Evolutionary conservation across 2,329 filamentous ascomycete species (phyloP).

Genomic region (Ilyonectria mors-panacis): DNA sequence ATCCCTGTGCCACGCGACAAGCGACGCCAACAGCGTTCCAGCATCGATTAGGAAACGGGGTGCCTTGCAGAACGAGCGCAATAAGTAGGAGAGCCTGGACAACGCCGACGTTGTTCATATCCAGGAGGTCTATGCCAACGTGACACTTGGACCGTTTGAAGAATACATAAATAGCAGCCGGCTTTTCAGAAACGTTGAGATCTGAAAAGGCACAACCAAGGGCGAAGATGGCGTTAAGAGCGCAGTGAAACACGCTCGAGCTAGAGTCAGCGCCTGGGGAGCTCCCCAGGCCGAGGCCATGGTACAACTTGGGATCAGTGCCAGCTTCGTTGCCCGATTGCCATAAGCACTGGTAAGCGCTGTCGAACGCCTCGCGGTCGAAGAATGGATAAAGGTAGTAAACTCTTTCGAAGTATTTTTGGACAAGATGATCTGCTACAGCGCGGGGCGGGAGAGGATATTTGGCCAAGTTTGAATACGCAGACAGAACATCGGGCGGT

Average conservation of each 20-base stretch:
- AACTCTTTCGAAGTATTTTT: constrained; percentile 56
- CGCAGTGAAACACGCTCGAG: constrained; percentile 58
- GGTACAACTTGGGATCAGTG: neutral
- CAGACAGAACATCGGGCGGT: constrained; percentile 6
- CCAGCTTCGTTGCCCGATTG: constrained; percentile 24
- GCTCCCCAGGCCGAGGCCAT: constrained; percentile 52
- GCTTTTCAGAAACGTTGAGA: constrained; percentile 41
- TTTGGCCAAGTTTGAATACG: constrained; percentile 31
- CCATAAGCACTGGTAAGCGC: constrained; percentile 57
- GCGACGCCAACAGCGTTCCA: constrained; percentile 61
- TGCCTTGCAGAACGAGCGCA: constrained; percentile 57
- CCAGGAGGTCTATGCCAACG: constrained; percentile 52
- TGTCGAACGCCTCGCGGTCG: constrained; percentile 57
- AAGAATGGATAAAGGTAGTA: constrained; percentile 62
- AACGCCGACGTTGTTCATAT: constrained; percentile 54
- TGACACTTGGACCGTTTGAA: constrained; percentile 52
- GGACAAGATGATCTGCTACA: constrained; percentile 58
- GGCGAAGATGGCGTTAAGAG: constrained; percentile 60
- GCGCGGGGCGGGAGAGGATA: constrained; percentile 57
- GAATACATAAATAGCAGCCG: constrained; percentile 47
- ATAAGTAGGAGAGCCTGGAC: constrained; percentile 59
- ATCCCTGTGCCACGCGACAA: constrained; percentile 57
- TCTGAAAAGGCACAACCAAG: constrained; percentile 58
- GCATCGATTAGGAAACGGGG: constrained; percentile 57
- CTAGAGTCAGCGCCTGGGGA: constrained; percentile 49